Evolutionary conservation across 352 stramenopile species (phyloP).

Genomic region (Thraustochytrium striatum): DNA sequence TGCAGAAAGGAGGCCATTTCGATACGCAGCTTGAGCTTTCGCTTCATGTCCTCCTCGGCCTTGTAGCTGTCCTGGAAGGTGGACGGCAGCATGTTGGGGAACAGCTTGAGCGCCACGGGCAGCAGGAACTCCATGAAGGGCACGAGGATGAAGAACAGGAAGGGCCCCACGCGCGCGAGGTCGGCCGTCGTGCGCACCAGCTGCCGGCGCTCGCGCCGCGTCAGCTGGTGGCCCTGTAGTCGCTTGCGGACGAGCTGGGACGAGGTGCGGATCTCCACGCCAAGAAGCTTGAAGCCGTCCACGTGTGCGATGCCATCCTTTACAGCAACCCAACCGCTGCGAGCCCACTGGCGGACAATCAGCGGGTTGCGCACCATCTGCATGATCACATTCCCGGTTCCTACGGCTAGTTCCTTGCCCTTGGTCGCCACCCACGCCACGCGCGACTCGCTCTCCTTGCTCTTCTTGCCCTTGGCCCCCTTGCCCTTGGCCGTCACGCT

Average conservation of each 20-base stretch:
- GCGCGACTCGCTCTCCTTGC: neutral
- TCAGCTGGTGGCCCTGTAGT: constrained; percentile 84
- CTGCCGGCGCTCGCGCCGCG: constrained; percentile 91
- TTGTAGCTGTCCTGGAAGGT: constrained; percentile 94
- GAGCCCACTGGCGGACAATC: constrained; percentile 18
- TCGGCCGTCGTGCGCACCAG: constrained; percentile 91
- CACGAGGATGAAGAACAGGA: constrained; percentile 94
- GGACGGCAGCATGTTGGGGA: constrained; percentile 97
- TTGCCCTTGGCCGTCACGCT: neutral
- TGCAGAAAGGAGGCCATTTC: constrained; percentile 94
- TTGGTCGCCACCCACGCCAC: neutral
- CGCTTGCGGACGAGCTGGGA: constrained; percentile 82
- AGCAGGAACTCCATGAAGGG: constrained; percentile 97
- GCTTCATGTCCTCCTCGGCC: constrained; percentile 93
- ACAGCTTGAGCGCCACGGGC: constrained; percentile 93
- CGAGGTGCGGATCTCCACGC: constrained; percentile 88
- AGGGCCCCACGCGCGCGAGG: constrained; percentile 92
- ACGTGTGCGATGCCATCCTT: constrained; percentile 91
- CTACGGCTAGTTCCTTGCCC: neutral
- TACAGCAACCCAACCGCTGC: constrained; percentile 49
- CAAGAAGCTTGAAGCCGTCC: constrained; percentile 91
- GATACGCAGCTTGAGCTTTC: constrained; percentile 89
- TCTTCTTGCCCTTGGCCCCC: neutral
- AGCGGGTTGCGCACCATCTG: constrained; percentile 25
- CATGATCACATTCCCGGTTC: constrained; percentile 21